Evolutionary conservation across 75 land plant genomes (phyloP), one percentile per base, ranked within the genome.

Genomic region (Pinus tabuliformis): DNA sequence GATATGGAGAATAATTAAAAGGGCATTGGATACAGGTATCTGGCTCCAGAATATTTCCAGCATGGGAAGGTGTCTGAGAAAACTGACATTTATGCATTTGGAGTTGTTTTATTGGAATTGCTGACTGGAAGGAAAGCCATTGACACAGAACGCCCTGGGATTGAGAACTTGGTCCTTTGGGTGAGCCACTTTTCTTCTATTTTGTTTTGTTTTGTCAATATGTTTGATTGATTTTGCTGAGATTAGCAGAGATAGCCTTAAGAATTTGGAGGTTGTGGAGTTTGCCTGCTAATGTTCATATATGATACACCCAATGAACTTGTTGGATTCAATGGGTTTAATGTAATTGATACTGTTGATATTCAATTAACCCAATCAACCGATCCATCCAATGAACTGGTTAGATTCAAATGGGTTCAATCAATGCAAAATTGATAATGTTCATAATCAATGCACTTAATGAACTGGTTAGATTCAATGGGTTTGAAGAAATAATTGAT

Each of bases 1-100:
- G 52, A 49, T 49, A 9, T 49, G 52, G 9, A 49, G 52, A 49
- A 49, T 49, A 49, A 49, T 8, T 49, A 49, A 49, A 56, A 17
- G 56, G 26, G 22, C 59, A 33, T 79, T 42, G 18, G 26, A 30
- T 80, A 73, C 81, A 95, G 97, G 42, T 95, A 95, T 74, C 76
- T 95, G 78, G 98, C 98, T 59, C 98, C 98, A 24, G 98, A 95
- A 76, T 95, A 95, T 56, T 93, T 95, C 71, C 93, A 91, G 76
- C 89, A 90, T 22, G 98, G 98, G 60, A 95, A 94, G 72, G 89
- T 95, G 21, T 91, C 90, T 5, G 93, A 90, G 66, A 93, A 93
- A 76, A 93, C 91, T 8, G 98, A 95, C 75, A 86, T 93, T 15
- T 95, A 93, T 85, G 89, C 98, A 33, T 87, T 95, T 75, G 98